These are phyloP conservation scores for Scedosporium minutisporum DNA, from an alignment of 2,329 filamentous ascomycete genomes.

Conservation along the genomic window DNA sequence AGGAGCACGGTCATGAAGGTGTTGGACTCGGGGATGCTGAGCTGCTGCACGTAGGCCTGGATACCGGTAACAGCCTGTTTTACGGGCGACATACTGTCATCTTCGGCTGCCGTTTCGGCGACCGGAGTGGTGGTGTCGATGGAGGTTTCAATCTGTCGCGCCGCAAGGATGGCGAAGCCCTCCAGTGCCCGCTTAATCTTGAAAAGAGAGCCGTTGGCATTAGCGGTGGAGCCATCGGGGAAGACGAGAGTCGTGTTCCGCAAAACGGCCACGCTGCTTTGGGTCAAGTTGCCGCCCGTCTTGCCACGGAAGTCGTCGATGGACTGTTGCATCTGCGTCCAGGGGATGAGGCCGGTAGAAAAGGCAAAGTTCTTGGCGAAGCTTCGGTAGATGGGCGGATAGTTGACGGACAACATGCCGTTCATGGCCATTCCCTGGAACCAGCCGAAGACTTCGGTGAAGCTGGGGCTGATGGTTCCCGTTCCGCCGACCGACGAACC, in stretches of 20 bases:
- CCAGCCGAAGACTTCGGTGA: constrained; percentile 75
- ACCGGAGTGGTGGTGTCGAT: constrained; percentile 26
- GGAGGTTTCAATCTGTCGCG: constrained; percentile 41
- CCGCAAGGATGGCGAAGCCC: constrained; percentile 36
- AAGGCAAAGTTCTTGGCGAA: constrained; percentile 93
- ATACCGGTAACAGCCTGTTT: constrained; percentile 60
- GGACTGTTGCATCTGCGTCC: constrained; percentile 65
- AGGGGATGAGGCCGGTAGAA: constrained; percentile 74
- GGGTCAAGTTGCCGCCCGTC: constrained; percentile 80
- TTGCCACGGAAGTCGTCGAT: constrained; percentile 75
- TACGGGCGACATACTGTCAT: constrained; percentile 22
- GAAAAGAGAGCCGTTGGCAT: constrained; percentile 25
- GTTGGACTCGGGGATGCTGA: constrained; percentile 78
- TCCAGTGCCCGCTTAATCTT: constrained; percentile 46
- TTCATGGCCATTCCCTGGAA: constrained; percentile 93
- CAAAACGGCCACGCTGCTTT: constrained; percentile 67
- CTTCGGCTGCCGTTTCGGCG: constrained; percentile 11
- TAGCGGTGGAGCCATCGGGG: constrained; percentile 45
- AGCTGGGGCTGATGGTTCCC: constrained; percentile 67
- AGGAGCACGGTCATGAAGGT: constrained; percentile 94
- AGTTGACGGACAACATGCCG: constrained; percentile 87
- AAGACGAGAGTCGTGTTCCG: constrained; percentile 68
- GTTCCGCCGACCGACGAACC: constrained; percentile 42
- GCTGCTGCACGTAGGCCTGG: constrained; percentile 71
- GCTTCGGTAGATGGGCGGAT: constrained; percentile 78